Base-by-base conservation (phyloP, 2,329 filamentous ascomycete genomes). In the Hymenotorrendiella dingleyae region DNA sequence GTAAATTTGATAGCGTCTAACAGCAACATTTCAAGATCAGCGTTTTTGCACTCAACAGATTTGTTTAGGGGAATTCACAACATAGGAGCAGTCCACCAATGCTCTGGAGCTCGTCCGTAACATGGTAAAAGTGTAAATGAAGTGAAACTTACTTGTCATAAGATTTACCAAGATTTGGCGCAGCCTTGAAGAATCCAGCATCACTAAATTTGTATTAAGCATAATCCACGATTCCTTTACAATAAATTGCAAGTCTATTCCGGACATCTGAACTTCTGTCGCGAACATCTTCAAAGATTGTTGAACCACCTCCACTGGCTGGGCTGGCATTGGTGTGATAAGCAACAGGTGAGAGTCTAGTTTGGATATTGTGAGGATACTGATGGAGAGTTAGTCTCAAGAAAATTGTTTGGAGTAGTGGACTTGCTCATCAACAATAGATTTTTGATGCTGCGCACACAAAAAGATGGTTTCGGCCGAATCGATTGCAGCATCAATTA, bases 91-190 rank as follows among this genome's bases (percentile, higher is more conserved):
- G n/a, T n/a, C n/a, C n/a, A n/a, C n/a, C n/a, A n/a, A n/a, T n/a
- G n/a, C n/a, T n/a, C n/a, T n/a, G n/a, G n/a, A n/a, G n/a, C n/a
- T n/a, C n/a, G n/a, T n/a, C n/a, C n/a, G n/a, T n/a, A n/a, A n/a
- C n/a, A n/a, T n/a, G n/a, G n/a, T n/a, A n/a, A n/a, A n/a, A n/a
- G n/a, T n/a, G n/a, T n/a, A n/a, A n/a, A n/a, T n/a, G n/a, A n/a
- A n/a, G n/a, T n/a, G n/a, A n/a, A n/a, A n/a, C n/a, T n/a, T n/a
- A n/a, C n/a, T 82, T 26, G 76, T 80, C 60, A 86, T 80, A 11
- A 90, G 68, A 56, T 90, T 89, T 59, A 89, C 88, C 29, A 89
- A 64, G 2, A 89, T 78, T 58, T 89, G 85, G 32, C 83, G 71
- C 12, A 89, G 71, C 28, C 85, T 73, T 3, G 81, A 84, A 3